These are phyloP conservation scores for Colletotrichum musicola DNA, from an alignment of 2,329 filamentous ascomycete genomes.

Conservation along the genomic window DNA sequence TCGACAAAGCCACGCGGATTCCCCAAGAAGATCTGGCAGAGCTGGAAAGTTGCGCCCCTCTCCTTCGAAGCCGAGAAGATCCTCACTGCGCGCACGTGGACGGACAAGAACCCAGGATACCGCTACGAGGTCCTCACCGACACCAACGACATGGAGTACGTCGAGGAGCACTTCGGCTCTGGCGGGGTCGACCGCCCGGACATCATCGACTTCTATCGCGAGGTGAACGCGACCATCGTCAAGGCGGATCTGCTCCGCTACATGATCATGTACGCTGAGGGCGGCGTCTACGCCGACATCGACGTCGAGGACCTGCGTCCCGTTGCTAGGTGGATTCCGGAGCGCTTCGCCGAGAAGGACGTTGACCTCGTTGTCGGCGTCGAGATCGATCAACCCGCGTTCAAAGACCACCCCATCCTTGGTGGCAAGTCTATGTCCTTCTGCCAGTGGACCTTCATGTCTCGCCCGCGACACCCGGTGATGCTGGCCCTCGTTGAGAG, in stretches of 20 bases:
- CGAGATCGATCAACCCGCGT: constrained; percentile 78
- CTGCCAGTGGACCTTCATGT: constrained; percentile 82
- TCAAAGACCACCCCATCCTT: constrained; percentile 72
- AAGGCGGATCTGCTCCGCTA: constrained; percentile 78
- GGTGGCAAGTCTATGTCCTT: constrained; percentile 78
- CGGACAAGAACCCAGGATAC: constrained; percentile 73
- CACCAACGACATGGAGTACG: constrained; percentile 74
- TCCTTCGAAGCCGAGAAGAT: constrained; percentile 75
- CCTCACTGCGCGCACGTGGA: constrained; percentile 73
- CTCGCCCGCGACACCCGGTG: constrained; percentile 74
- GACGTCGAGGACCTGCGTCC: constrained; percentile 54
- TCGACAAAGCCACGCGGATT: constrained; percentile 54
- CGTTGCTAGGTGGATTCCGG: constrained; percentile 52
- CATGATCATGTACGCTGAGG: constrained; percentile 80
- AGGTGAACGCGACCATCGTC: constrained; percentile 72
- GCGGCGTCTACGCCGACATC: constrained; percentile 77
- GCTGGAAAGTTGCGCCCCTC: constrained; percentile 78
- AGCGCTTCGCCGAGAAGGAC: constrained; percentile 72
- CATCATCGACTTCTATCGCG: constrained; percentile 71
- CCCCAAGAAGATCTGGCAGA: constrained; percentile 81
- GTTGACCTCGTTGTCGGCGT: constrained; percentile 78
- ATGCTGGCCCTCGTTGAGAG: constrained; percentile 77
- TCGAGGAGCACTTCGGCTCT: constrained; percentile 76
- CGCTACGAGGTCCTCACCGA: constrained; percentile 79
- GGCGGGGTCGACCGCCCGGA: constrained; percentile 75